These are phyloP conservation scores for Huntiella omanensis DNA, from an alignment of 2,329 filamentous ascomycete genomes.

Conservation along the genomic window DNA sequence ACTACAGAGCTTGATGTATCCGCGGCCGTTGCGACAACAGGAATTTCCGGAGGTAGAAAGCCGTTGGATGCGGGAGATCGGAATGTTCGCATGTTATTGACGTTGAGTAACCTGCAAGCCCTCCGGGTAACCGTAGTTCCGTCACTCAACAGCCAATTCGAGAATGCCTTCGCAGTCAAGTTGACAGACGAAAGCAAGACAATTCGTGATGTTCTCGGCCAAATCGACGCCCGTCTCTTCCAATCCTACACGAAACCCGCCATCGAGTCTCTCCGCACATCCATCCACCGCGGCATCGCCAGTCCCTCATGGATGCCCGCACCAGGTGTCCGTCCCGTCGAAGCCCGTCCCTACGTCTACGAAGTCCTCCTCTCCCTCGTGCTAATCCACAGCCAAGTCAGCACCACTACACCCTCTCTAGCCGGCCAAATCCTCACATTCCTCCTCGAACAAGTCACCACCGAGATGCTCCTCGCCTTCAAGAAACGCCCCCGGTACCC, in stretches of 20 bases:
- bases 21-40: background rate
- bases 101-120: constrained; percentile 75
- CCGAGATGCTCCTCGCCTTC: constrained; percentile 69
- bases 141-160: constrained; percentile 77
- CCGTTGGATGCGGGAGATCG: constrained; percentile 39
- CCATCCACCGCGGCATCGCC: constrained; percentile 55
- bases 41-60: constrained; percentile 18
- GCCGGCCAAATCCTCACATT: constrained; percentile 69
- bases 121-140: constrained; percentile 70
- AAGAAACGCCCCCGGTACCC: constrained; percentile 46
- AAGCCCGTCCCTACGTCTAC: constrained; percentile 80
- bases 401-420: constrained; percentile 57
- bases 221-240: constrained; percentile 85
- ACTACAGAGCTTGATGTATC: constrained; percentile 25
- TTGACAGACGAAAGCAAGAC: constrained; percentile 85
- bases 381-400: constrained; percentile 77
- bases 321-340: constrained; percentile 37
- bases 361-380: constrained; percentile 70
- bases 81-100: constrained; percentile 86
- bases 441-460: constrained; percentile 64
- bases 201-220: constrained; percentile 71
- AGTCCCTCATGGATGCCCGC: constrained; percentile 52
- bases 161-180: constrained; percentile 83
- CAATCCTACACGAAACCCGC: constrained; percentile 74
- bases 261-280: constrained; percentile 45